Conservation (phyloP, 2,329 filamentous ascomycete species). For the Hortaea werneckii region DNA sequence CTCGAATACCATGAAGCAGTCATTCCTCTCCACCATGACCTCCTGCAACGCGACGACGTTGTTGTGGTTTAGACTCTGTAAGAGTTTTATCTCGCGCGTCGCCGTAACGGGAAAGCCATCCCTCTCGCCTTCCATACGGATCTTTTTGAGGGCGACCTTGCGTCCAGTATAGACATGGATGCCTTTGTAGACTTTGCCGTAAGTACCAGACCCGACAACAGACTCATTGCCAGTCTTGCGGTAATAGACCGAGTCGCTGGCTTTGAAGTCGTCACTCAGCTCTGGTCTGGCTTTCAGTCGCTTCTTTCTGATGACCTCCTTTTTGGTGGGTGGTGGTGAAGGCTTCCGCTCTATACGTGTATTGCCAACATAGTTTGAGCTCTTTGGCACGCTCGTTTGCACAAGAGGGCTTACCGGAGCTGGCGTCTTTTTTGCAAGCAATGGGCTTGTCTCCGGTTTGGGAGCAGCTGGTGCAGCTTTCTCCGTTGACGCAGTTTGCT, state of each 20-base stretch:
- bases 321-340: constrained; percentile 23
- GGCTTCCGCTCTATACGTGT: constrained; percentile 18
- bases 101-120: constrained; percentile 89
- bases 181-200: constrained; percentile 93
- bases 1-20: constrained; percentile 99
- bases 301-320: constrained; percentile 54
- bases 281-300: constrained; percentile 61
- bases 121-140: constrained; percentile 85
- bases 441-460: constrained; percentile 19
- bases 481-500: constrained; percentile 35
- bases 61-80: constrained; percentile 73
- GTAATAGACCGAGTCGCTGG: constrained; percentile 84
- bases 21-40: constrained; percentile 96
- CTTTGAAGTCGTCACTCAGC: constrained; percentile 60
- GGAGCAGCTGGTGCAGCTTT: constrained; percentile 10
- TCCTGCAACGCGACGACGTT: constrained; percentile 79
- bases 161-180: constrained; percentile 82
- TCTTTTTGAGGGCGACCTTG: constrained; percentile 77
- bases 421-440: constrained; percentile 41
- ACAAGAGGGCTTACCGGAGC: constrained; percentile 19
- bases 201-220: constrained; percentile 89
- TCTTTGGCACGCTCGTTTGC: constrained; percentile 20
- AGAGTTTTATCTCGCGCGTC: constrained; percentile 78
- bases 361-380: constrained; percentile 24
- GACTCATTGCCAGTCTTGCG: constrained; percentile 96